Conservation (phyloP, 768 basidiomycete species). For the Suillus alpinus region DNA sequence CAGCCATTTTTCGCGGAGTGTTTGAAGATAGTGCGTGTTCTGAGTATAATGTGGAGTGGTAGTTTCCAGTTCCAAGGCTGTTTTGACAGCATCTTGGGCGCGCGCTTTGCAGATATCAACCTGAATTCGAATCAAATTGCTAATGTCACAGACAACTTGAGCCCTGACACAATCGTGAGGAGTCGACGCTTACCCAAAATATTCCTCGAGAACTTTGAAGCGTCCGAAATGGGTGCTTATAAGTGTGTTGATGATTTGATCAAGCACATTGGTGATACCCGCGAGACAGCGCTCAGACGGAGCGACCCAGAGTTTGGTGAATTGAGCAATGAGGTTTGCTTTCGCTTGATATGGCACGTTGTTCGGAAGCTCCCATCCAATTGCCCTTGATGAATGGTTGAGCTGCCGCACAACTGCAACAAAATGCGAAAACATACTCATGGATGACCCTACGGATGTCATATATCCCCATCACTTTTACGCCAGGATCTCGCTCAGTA, state of each 20-base stretch:
- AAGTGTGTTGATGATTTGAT: slow-evolving; percentile 26
- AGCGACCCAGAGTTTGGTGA: slow-evolving; percentile 29
- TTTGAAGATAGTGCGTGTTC: slow-evolving; percentile 16
- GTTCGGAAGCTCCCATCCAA: slow-evolving; percentile 35
- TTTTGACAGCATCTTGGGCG: slow-evolving; percentile 26
- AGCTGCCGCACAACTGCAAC: neutral
- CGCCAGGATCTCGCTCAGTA: slow-evolving; percentile 14
- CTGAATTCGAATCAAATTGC: slow-evolving; percentile 26
- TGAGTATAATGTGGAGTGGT: slow-evolving; percentile 35
- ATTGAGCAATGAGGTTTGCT: slow-evolving; percentile 23
- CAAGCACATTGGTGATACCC: slow-evolving; percentile 29
- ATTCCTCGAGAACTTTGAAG: slow-evolving; percentile 33
- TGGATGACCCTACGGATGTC: slow-evolving; percentile 34
- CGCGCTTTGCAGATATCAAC: slow-evolving; percentile 24
- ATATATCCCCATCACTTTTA: slow-evolving; percentile 18
- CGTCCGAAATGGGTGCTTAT: slow-evolving; percentile 38
- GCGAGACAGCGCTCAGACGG: slow-evolving; percentile 32
- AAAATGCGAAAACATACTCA: slow-evolving; percentile 19
- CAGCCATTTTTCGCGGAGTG: slow-evolving; percentile 15
- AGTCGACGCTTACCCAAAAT: slow-evolving; percentile 33
- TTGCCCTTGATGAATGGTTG: slow-evolving; percentile 19
- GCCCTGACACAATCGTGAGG: neutral
- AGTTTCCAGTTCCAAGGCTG: slow-evolving; percentile 37
- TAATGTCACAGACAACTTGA: slow-evolving; percentile 15
- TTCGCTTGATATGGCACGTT: slow-evolving; percentile 34